Percentiles rank a stretch among this genome's conserved stretches.
These are phyloP conservation scores for Prunus yedoensis DNA, from an alignment of 331 rosid genomes.

Conservation along the genomic window DNA sequence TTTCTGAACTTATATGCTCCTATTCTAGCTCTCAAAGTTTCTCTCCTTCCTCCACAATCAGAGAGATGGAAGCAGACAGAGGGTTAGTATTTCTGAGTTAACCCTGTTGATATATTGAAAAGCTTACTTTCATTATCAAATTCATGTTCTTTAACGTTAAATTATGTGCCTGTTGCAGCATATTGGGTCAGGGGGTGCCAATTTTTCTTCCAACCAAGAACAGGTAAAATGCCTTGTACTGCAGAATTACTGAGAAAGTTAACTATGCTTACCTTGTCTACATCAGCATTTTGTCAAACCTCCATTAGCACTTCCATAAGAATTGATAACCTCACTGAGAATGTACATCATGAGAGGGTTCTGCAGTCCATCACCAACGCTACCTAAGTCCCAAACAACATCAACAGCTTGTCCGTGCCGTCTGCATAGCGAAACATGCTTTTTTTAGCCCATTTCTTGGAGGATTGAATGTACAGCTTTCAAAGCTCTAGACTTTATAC, in stretches of 20 bases:
- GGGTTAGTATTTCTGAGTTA: background rate
- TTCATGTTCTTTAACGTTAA: no score
- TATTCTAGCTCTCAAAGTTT: background rate
- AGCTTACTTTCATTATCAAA: no score
- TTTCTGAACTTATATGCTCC: background rate
- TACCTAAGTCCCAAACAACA: slow-evolving; percentile 80
- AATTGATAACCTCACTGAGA: slow-evolving; percentile 80
- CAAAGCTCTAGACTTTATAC: background rate
- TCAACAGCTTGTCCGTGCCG: slow-evolving; percentile 62
- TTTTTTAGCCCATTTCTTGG: slow-evolving; percentile 40
- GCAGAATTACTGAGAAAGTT: background rate
- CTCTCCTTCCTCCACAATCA: background rate
- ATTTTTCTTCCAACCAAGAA: no score
- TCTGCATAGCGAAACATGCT: slow-evolving; percentile 77
- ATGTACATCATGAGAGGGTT: slow-evolving; percentile 77
- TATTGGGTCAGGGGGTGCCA: no score
- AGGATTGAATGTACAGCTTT: background rate
- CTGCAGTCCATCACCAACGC: slow-evolving; percentile 91
- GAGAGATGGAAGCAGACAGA: background rate
- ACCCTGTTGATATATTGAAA: no score
- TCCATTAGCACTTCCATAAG: slow-evolving; percentile 50
- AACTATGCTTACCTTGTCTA: slow-evolving; percentile 58
- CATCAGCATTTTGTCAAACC: slow-evolving; percentile 47
- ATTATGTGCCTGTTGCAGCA: background rate
- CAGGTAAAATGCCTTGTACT: background rate